Base-by-base conservation (phyloP, 2,329 filamentous ascomycete species). In the Colletotrichum endophyticum region DNA sequence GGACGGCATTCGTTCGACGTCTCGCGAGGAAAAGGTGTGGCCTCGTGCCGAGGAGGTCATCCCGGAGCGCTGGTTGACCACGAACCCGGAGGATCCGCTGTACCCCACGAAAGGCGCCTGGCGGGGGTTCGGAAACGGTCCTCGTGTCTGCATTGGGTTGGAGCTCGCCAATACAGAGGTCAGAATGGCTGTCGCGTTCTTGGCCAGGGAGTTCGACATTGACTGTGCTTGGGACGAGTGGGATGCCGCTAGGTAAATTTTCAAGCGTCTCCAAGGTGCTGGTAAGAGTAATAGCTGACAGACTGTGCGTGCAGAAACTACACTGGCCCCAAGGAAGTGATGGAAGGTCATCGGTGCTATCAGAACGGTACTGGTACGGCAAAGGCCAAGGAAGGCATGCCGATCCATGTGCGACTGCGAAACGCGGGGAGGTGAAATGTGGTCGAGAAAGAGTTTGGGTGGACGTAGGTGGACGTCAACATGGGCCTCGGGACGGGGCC, bases 131-230 rank as follows among this genome's bases (percentile, higher is more conserved):
- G 88, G 88, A 56, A 83, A 87, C 56, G 90, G 90, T 0, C 86
- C 87, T 6, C 81, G 91, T 12, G 89, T 87, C 32, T 92, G 91
- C 77, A 87, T 92, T 32, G 91, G 90, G 0, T 87, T 91, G 81
- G 87, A 90, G 78, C 82, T 92, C 34, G 91, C 89, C 5, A 86
- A 90, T 82, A 84, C 89, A 22, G 90, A 92, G 80, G 82, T 89
- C 19, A 87, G 87, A 70, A 82, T 89, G 36, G 86, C 89, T 6
- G 79, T 91, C 16, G 86, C 89, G 5, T 82, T 91, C 78, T 85
- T 87, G 3, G 80, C 88, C 1, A 80, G 89, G 34, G 84, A 85
- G 16, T 90, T 91, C 56, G 90, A 92, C 36, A 87, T 92, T 59
- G 81, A 84, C 64, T 83, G 85, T 32, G 84, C 83, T 8, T 89